Percentiles rank a stretch among this genome's conserved stretches.
These are phyloP conservation scores for Neurospora sp. DNA, from an alignment of 495 filamentous ascomycete genomes.

Conservation along the genomic window DNA sequence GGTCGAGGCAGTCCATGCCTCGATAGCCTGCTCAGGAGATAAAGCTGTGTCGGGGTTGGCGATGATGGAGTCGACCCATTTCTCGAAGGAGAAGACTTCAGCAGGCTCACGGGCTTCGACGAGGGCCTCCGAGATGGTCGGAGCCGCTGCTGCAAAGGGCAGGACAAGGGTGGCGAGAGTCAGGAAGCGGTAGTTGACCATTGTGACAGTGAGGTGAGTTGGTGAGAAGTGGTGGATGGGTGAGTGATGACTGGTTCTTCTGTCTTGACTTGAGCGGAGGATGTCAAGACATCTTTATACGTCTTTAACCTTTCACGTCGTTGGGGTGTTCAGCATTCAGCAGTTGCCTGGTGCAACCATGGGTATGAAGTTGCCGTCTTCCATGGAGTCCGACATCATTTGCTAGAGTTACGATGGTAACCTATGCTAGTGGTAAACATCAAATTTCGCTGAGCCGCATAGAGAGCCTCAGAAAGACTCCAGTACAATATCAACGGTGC, in stretches of 20 bases:
- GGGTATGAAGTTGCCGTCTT: not conserved
- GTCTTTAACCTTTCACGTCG: not conserved
- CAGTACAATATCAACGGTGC: not conserved
- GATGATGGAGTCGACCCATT: constrained; percentile 1
- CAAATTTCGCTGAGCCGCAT: not conserved
- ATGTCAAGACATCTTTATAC: not conserved
- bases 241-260: not conserved
- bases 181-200: not conserved
- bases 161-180: not conserved
- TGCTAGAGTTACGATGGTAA: not conserved
- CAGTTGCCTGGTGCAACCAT: not conserved
- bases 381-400: not conserved
- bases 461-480: not conserved
- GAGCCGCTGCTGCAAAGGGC: not conserved
- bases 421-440: not conserved
- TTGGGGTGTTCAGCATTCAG: not conserved
- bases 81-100: constrained; percentile 1
- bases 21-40: not conserved
- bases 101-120: not conserved
- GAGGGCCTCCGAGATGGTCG: not conserved
- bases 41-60: constrained; percentile 1
- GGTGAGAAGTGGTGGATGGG: not conserved
- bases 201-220: not conserved
- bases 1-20: not conserved
- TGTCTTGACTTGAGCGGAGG: not conserved